Evolutionary conservation across 129 eudicot genomes (phyloP).

Genomic region (Chrysanthemum lavandulifolium): DNA sequence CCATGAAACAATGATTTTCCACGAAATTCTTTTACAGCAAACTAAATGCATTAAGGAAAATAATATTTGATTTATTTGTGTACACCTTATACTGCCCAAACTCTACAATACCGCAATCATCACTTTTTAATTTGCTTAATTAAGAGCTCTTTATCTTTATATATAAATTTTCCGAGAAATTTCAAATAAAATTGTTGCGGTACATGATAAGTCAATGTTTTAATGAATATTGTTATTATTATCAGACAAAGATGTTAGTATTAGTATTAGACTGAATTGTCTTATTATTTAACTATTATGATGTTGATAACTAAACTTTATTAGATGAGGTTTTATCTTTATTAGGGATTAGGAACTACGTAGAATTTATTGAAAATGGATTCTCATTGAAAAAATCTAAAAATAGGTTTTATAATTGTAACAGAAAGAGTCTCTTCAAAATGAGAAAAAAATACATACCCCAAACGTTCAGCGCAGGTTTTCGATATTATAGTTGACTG

Average conservation of each 20-base stretch:
- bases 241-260: no score
- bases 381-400: no score
- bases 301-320: no score
- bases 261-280: no score
- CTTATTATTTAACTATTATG: no score
- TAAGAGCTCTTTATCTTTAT: neutral
- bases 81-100: neutral
- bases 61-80: neutral
- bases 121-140: neutral
- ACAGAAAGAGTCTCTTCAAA: neutral
- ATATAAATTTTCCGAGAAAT: neutral
- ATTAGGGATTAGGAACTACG: no score
- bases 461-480: constrained; percentile 94
- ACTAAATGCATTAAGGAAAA: neutral
- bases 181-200: no score
- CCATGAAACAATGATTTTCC: neutral
- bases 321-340: no score
- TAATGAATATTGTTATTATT: no score
- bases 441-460: constrained; percentile 47
- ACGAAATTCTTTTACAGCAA: neutral
- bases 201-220: no score
- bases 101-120: neutral
- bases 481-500: constrained; percentile 98
- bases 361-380: no score
- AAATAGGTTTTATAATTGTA: no score